Base-by-base conservation (phyloP, 2,329 filamentous ascomycete species). In the Curvularia sp. region DNA sequence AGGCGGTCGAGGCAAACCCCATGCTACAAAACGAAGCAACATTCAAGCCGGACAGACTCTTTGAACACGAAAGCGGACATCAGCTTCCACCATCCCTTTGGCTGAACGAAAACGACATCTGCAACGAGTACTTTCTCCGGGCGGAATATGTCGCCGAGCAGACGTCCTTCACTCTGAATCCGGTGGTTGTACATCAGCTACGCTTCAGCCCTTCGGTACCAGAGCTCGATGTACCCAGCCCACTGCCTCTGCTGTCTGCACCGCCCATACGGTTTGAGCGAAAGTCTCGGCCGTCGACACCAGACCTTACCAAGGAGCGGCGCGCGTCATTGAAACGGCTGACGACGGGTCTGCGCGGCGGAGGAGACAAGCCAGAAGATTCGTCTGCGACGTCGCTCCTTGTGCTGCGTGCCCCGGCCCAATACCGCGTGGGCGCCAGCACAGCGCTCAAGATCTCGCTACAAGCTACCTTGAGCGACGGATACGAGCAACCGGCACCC, bases 111-210 rank as follows among this genome's bases (percentile, higher is more conserved):
- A 64, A 49, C 15, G 60, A 54, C 13, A 49, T 66, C 10, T 60
- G 63, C 35, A 63, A 60, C 39, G 61, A 69, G 18, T 70, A 69
- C 56, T 62, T 59, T 5, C 53, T 70, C 5, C 61, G 69, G 57
- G 68, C 68, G 1, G 53, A 63, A 33, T 60, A 63, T 15, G 31
- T 62, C 26, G 57, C 55, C 13, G 56, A 61, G 18, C 50, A 68
- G 43, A 39, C 57, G 31, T 64, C 63, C 9, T 65, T 64, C 48
- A 62, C 58, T 0, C 48, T 65, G n/a, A 62, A 64, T 8, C 59
- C 58, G 1, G 54, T 67, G 1, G 65, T 61, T n/a, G 51, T 60
- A 8, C 64, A 64, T 24, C 62, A 66, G 43, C 48, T 68, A 18
- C 61, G 59, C 26, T 68, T 68, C 52, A 60, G 58, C 9, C 65